phyloP scores from a whole-genome alignment of 495 filamentous ascomycete genomes.

The Aspergillus ostianus region DNA sequence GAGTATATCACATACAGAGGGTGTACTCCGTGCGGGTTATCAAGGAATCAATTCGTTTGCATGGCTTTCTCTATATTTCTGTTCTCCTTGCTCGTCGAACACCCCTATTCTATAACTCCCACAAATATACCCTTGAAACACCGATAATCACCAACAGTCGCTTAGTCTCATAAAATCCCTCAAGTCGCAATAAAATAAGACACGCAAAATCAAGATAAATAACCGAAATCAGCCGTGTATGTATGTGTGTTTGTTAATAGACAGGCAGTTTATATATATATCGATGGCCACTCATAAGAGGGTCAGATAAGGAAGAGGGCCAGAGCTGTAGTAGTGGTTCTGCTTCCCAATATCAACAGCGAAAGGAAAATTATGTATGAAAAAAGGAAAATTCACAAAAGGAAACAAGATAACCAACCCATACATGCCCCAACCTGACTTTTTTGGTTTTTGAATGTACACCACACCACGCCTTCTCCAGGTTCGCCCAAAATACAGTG shows the following conservation, averaged over 20 bases:
- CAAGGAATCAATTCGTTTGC: neutral
- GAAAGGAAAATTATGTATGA: constrained; percentile 13
- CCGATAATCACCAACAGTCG: neutral
- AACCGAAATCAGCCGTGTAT: constrained; percentile 17
- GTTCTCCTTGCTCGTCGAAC: neutral
- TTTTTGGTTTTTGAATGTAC: constrained; percentile 7
- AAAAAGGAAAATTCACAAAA: neutral
- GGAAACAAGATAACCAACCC: neutral
- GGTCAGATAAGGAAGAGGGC: constrained; percentile 10
- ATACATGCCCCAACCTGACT: constrained; percentile 1
- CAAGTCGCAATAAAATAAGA: constrained; percentile 8
- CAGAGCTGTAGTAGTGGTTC: constrained; percentile 12
- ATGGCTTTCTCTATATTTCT: neutral
- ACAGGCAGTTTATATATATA: neutral
- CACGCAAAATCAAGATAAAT: constrained; percentile 10
- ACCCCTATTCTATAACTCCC: neutral
- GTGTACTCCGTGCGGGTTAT: no score
- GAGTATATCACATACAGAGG: no score
- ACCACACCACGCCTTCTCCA: constrained; percentile 2
- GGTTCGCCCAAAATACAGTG: constrained; percentile 4
- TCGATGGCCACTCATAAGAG: neutral
- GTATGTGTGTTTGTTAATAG: neutral
- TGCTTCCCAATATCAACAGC: constrained; percentile 16
- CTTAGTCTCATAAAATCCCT: constrained; percentile 1
- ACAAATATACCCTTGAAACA: neutral